Base-by-base conservation (phyloP, 176 grass and related monocot species). In the Panicum miliaceum region DNA sequence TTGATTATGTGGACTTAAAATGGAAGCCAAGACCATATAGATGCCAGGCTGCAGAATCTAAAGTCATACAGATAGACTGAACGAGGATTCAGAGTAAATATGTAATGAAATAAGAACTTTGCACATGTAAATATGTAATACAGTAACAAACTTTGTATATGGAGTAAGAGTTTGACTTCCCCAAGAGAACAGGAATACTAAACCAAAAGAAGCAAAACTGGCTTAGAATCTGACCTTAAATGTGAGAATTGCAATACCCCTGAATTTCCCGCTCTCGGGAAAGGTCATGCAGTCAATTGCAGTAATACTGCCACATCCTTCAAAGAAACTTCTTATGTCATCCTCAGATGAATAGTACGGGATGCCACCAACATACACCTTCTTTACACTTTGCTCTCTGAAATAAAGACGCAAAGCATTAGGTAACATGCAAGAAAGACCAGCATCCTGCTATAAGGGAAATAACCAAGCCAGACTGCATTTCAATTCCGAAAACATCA, bases 311-410 rank as follows among this genome's bases (percentile, higher is more conserved):
- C 96, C 96, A 73, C 96, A 95, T 68, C 56, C 85, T 71, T 90
- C 93, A 80, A 98, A 98, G 72, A 95, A 98, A 61, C 93, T 93
- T 84, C 88, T 91, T 77, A 98, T 98, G 76, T 98, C 96, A 82
- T 98, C 93, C 77, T 95, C 93, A 50, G 89, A 90, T 47, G 92
- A 98, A 82, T 98, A 98, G 71, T 98, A 98, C 5, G 96, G 96
- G 58, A 98, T 95, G 38, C 96, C 96, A 80, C 96, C 96, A 83
- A 93, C 93, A 89, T 95, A 98, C 61, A 95, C 89, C 89, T 95
- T 97, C 72, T 98, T 95, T 58, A 68, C 37, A 63, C 71, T 88
- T 75, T 95, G 57, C 76, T 90, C 89, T 52, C 91, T 98, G 89
- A 86, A 88, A 93, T 26, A 61, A 70, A 18, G 41, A 51, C 15